A percentile compares a stretch with the other conserved stretches of the same genome.
Evolutionary conservation across 345 rosid genomes (phyloP).

Genomic region (Eucalyptus grandis): DNA sequence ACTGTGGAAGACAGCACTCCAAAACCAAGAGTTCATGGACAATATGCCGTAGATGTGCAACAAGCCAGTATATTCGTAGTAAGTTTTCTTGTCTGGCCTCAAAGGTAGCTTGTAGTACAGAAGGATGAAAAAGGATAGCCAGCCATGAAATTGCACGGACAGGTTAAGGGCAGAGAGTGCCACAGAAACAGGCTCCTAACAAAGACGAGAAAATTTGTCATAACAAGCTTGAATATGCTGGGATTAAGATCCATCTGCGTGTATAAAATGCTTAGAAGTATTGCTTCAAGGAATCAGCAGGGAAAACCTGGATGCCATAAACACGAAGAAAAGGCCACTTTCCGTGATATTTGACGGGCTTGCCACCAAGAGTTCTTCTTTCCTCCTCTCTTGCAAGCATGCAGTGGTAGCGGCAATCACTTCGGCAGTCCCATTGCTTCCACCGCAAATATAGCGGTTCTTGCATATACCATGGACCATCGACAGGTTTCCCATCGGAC

Average conservation of each 20-base stretch:
- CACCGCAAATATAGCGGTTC: constrained; percentile 78
- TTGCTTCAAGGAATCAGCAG: neutral
- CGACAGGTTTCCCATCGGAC: constrained; percentile 72
- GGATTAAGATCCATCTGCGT: neutral
- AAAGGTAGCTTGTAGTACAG: constrained; percentile 64
- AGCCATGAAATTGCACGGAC: constrained; percentile 78
- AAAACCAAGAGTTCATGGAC: constrained; percentile 79
- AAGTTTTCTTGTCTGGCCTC: constrained; percentile 50
- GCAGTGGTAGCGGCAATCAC: constrained; percentile 28
- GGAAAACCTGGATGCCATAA: constrained; percentile 60
- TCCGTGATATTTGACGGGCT: constrained; percentile 74
- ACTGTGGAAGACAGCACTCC: constrained; percentile 77
- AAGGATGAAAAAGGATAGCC: constrained; percentile 86
- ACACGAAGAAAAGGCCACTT: constrained; percentile 84
- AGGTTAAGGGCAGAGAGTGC: constrained; percentile 76
- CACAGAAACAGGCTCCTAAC: constrained; percentile 83
- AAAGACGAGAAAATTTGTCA: neutral
- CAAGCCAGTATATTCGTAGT: constrained; percentile 62
- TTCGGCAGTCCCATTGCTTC: constrained; percentile 75
- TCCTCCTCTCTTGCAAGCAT: constrained; percentile 85
- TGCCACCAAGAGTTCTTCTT: constrained; percentile 46
- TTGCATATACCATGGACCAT: constrained; percentile 84
- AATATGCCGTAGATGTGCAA: constrained; percentile 67
- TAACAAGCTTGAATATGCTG: neutral
- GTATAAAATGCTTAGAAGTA: neutral